Base-by-base conservation (phyloP, 768 basidiomycete genomes). In the Boletus barrowsii region DNA sequence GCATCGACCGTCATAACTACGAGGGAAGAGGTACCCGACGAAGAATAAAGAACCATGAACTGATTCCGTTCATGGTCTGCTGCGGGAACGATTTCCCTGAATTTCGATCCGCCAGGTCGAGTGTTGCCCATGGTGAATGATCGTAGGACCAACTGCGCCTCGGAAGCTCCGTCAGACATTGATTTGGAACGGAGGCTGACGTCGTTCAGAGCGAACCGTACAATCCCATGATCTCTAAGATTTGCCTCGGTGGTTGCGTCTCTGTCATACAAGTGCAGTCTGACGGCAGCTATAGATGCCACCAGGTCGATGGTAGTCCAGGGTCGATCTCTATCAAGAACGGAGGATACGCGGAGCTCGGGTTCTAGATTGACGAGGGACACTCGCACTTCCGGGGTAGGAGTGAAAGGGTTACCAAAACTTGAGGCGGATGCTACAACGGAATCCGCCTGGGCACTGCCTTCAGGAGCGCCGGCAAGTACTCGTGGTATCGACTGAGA, bases 11-110 rank as follows among this genome's bases (percentile, higher is more conserved):
- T 93, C 33, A 96, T 74, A 52, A 98, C 80, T 7, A 85, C 87
- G n/a, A 93, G 76, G 4, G 90, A 77, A 36, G 84, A 76, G 20
- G 73, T 67, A 15, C 87, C 86, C 11, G 92, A 79, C 59, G 81
- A 81, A 3, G 90, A 90, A 69, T 90, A 98, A 32, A 97, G 80
- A 17, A 97, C 67, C 91, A 96, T 97, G 66, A 98, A 88, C 64
- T 97, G 93, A 55, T 95, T 94, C 47, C 90, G 77, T 55, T 87
- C 82, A 62, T 97, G 93, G 53, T 86, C 82, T 14, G 92, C 88
- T 6, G 93, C 87, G 13, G 97, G 96, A 56, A 99, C 90, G 53
- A 99, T 94, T 69, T 98, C 95, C 40, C 94, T 83, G 76, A 94
- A 98, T 62, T 82, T 87, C 24, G 92, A 89, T 44, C 76, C 76